Conservation (phyloP, 2,329 filamentous ascomycete genomes). For the Xylariaceae sp. region DNA sequence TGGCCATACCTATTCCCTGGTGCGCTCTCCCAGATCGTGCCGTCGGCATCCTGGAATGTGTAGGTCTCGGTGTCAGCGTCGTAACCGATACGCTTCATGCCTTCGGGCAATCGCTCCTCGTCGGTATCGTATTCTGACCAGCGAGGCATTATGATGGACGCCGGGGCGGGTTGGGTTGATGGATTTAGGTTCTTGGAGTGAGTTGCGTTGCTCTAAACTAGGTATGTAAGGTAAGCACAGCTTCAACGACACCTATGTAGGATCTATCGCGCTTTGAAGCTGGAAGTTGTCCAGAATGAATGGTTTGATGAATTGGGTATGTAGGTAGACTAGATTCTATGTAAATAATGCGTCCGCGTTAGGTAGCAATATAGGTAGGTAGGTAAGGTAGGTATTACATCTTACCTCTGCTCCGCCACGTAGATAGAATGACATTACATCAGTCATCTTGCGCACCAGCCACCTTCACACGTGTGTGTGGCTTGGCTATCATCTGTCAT, state of each 20-base stretch:
- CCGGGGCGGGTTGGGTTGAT: not conserved
- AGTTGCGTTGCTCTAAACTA: not conserved
- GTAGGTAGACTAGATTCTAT: too few species aligned
- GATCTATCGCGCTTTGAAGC: not conserved
- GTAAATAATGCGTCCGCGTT: too few species aligned
- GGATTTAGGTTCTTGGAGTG: not conserved
- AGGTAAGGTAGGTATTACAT: not conserved
- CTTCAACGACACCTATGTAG: not conserved
- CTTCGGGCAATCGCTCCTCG: constrained; percentile 42
- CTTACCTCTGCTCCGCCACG: not conserved
- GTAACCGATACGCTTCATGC: constrained; percentile 45
- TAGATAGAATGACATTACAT: not conserved
- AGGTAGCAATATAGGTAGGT: not conserved
- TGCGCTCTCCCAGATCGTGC: constrained; percentile 40
- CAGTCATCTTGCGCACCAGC: not conserved
- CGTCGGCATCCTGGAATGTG: constrained; percentile 40
- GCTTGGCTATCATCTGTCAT: not conserved
- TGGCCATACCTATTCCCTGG: constrained; percentile 42
- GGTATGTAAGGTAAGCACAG: not conserved
- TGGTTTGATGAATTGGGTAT: not conserved
- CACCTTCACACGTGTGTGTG: not conserved
- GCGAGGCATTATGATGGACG: constrained; percentile 26
- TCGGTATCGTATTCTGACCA: constrained; percentile 37
- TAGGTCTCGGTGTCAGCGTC: constrained; percentile 45
- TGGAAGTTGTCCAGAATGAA: not conserved